phyloP scores from a whole-genome alignment of 129 eudicot species.

The Flaveria ramosissima region DNA sequence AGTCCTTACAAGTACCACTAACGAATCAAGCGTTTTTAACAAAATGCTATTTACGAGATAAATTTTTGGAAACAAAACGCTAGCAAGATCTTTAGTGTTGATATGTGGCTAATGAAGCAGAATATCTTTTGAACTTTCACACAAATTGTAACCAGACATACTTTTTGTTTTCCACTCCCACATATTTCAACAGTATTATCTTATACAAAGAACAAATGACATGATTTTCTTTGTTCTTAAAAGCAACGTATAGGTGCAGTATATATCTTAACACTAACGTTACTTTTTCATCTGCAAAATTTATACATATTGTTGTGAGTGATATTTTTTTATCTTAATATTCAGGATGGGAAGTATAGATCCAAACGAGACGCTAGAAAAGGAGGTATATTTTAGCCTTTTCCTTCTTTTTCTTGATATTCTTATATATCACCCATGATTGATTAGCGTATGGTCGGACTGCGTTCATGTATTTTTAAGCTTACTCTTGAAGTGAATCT shows the following conservation, averaged over 20 bases:
- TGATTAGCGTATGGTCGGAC: background rate
- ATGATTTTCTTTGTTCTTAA: background rate
- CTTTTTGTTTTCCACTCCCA: constrained; percentile 4
- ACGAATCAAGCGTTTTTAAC: background rate
- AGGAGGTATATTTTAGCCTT: constrained; percentile 67
- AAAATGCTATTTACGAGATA: background rate
- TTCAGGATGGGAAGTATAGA: constrained; percentile 95
- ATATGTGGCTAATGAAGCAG: background rate
- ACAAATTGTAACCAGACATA: background rate
- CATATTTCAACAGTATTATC: background rate
- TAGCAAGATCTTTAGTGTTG: constrained; percentile 16
- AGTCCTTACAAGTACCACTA: background rate
- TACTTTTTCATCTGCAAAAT: background rate
- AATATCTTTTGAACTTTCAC: no score
- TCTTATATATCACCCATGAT: background rate
- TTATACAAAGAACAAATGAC: background rate
- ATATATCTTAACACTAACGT: background rate
- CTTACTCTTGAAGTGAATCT: constrained; percentile 9
- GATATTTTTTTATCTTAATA: constrained; percentile 41
- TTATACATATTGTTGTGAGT: constrained; percentile 30
- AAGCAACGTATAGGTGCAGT: background rate
- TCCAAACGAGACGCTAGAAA: constrained; percentile 95
- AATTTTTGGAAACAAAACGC: background rate
- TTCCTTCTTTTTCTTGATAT: constrained; percentile 2
- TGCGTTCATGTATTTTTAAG: background rate